Conservation (phyloP, 768 basidiomycete genomes). For the Panaeolus papilionaceus region DNA sequence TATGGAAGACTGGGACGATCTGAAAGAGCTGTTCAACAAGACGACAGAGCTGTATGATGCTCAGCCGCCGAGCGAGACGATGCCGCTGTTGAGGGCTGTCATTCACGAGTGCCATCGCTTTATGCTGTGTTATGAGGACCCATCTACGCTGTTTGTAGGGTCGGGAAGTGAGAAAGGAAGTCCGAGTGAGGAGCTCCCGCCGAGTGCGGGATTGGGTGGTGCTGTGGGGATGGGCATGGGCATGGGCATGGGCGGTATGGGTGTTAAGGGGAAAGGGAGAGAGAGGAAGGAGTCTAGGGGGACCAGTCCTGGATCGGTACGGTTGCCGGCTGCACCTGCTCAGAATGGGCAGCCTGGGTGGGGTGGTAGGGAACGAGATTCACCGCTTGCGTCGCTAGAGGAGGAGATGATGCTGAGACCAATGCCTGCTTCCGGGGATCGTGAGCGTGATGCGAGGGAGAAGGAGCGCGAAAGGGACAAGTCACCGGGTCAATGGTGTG, state of each 20-base stretch:
- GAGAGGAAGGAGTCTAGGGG: conserved; percentile 19
- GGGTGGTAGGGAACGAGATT: not conserved
- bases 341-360: conserved; percentile 1
- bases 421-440: not conserved
- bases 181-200: not conserved
- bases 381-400: conserved; percentile 3
- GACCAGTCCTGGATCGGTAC: not conserved
- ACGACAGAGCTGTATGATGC: conserved; percentile 67
- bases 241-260: not conserved
- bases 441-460: conserved; percentile 7
- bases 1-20: conserved; percentile 67
- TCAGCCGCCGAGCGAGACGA: conserved; percentile 49
- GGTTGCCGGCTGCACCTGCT: not conserved
- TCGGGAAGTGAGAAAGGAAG: conserved; percentile 19
- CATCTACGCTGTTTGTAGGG: conserved; percentile 52
- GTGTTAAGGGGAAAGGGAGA: conserved; percentile 20
- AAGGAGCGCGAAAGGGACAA: conserved; percentile 3
- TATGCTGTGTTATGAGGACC: conserved; percentile 58
- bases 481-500: conserved; percentile 17
- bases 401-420: not conserved
- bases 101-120: conserved; percentile 76
- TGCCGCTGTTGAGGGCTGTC: conserved; percentile 64
- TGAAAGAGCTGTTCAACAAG: conserved; percentile 66
- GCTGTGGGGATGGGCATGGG: not conserved
- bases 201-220: not conserved